phyloP scores from a whole-genome alignment of 495 filamentous ascomycete species.

The Aspergillus bertholletiae region DNA sequence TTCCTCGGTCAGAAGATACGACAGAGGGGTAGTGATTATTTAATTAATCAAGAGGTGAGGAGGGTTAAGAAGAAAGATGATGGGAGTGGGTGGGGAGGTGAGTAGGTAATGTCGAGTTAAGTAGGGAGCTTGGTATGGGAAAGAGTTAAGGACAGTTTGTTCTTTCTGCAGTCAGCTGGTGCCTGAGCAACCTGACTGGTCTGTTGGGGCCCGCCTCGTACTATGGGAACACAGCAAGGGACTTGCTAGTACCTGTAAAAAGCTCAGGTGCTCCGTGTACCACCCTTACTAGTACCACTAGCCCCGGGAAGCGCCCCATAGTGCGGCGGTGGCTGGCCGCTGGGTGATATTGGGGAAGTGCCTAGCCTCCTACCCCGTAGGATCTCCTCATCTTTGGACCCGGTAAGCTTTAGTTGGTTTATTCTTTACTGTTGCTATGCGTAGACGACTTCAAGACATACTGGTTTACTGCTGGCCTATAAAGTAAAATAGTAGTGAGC shows the following conservation, averaged over 20 bases:
- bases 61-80: slow-evolving; percentile 7
- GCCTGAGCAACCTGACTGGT: slow-evolving; percentile 28
- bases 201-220: slow-evolving; percentile 13
- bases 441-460: too few species aligned
- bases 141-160: slow-evolving; percentile 47
- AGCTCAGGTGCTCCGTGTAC: background rate
- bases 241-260: background rate
- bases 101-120: slow-evolving; percentile 23
- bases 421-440: background rate
- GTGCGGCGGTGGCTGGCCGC: background rate
- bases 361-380: too few species aligned
- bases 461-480: too few species aligned
- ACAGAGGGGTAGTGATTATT: background rate
- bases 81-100: slow-evolving; percentile 6
- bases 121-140: slow-evolving; percentile 16
- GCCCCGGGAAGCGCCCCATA: background rate
- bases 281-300: background rate
- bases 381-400: too few species aligned
- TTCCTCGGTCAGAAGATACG: background rate
- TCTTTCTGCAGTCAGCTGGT: slow-evolving; percentile 32
- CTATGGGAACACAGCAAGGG: slow-evolving; percentile 17
- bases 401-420: too few species aligned
- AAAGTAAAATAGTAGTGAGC: too few species aligned
- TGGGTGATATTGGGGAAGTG: too few species aligned
- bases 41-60: background rate